A percentile compares a stretch with the other conserved stretches of the same genome.
phyloP scores from a whole-genome alignment of 2,329 filamentous ascomycete genomes.

The Aureobasidium musti region DNA sequence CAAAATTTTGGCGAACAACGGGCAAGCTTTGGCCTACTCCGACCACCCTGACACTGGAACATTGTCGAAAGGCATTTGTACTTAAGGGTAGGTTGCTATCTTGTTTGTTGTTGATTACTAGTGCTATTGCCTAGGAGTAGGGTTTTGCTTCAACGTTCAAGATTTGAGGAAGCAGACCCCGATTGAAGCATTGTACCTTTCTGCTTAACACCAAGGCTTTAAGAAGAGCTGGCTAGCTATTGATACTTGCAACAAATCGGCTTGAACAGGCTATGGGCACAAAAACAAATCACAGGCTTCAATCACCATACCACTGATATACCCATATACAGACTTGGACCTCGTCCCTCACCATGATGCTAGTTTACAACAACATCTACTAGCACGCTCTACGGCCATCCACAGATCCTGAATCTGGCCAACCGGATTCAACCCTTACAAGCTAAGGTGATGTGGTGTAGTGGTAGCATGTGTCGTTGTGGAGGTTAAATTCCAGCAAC shows the following conservation, averaged over 20 bases:
- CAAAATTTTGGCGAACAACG: background rate
- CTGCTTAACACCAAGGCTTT: background rate
- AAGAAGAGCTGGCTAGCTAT: background rate
- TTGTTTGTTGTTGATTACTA: background rate
- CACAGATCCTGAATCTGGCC: conserved; percentile 8
- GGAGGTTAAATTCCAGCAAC: conserved; percentile 13
- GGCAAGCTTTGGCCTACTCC: background rate
- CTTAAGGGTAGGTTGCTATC: background rate
- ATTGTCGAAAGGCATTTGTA: background rate
- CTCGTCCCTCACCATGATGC: background rate
- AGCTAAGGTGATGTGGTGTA: conserved; percentile 20
- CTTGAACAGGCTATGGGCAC: background rate
- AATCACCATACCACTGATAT: background rate
- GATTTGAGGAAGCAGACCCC: background rate
- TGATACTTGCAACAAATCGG: background rate
- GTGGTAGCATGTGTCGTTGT: conserved; percentile 19
- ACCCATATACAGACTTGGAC: background rate
- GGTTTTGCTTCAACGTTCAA: too few species aligned
- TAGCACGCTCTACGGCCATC: background rate
- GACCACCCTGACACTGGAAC: background rate
- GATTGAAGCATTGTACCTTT: background rate
- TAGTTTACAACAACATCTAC: background rate
- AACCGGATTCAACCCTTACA: conserved; percentile 17
- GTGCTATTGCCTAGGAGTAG: background rate
- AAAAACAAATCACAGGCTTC: background rate